A percentile compares a stretch with the other conserved stretches of the same genome.
phyloP scores from a whole-genome alignment of 2,329 filamentous ascomycete genomes.

The Geoglossum cookeanum region DNA sequence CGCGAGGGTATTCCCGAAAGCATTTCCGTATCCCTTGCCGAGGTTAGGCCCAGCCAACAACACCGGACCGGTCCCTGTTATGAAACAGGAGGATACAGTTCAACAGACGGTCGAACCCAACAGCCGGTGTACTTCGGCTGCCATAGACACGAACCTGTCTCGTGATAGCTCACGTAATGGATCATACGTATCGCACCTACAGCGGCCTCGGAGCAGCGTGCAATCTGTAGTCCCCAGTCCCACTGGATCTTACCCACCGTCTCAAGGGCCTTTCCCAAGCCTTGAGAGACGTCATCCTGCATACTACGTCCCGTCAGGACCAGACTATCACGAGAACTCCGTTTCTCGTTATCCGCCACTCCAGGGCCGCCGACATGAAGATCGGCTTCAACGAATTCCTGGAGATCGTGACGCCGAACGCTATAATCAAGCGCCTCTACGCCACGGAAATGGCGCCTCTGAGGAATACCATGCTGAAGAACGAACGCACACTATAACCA shows the following conservation, averaged over 20 bases:
- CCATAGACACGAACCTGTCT: neutral
- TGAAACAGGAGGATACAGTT: neutral
- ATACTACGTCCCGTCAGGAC: neutral
- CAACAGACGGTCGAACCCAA: neutral
- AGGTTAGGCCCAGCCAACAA: slow-evolving; percentile 7
- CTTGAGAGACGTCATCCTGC: neutral
- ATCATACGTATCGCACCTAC: neutral
- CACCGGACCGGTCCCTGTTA: slow-evolving; percentile 4
- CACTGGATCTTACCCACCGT: neutral
- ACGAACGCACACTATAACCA: neutral
- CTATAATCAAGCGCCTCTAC: neutral
- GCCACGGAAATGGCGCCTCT: neutral
- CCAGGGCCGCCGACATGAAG: neutral
- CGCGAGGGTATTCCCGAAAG: slow-evolving; percentile 29
- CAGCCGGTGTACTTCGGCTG: slow-evolving; percentile 11
- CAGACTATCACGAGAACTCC: neutral
- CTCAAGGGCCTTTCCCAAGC: neutral
- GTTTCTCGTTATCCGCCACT: neutral
- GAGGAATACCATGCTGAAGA: neutral
- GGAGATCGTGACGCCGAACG: neutral
- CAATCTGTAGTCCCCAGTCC: neutral
- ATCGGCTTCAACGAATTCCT: neutral
- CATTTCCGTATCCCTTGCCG: slow-evolving; percentile 16
- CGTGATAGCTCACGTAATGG: neutral
- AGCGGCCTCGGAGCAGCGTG: neutral